Base-by-base conservation (phyloP, 306 rosid genomes). In the Fagus crenata region DNA sequence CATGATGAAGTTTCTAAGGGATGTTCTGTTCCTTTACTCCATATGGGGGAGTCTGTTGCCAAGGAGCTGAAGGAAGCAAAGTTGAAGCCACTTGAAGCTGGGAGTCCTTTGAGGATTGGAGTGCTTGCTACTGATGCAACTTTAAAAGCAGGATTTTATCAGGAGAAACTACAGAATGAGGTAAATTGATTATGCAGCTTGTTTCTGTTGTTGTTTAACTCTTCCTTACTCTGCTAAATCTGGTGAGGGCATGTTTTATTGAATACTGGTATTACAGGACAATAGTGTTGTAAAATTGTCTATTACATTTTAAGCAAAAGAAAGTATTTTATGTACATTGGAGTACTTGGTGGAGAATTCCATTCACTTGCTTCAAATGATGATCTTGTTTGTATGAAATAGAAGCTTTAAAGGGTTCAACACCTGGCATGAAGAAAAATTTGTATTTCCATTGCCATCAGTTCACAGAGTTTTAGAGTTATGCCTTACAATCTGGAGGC, bases 41-140 rank as follows among this genome's bases (percentile, higher is more conserved):
- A 93, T 75, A 86, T 91, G 85, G 92, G 88, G 40, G 93, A 91
- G 51, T 86, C 92, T 75, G 92, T 91, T 81, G 96, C 89, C 22
- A 89, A 73, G 87, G 96, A 90, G 87, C 96, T 93, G 76, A 91
- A 88, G 89, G 93, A 93, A 86, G 97, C 91, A 1, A 90, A 91
- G 76, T 81, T 91, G 84, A 93, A 85, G 85, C 98, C 93, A 15
- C 81, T 90, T 37, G 97, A 93, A 89, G 92, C 93, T 39, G 91
- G 98, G 43, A 93, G 91, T 76, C 87, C 88, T 65, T 49, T 85
- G 83, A 77, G 87, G 84, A 89, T 91, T 33, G 97, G 97, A 65
- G 89, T 93, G 75, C 96, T 91, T 32, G 92, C 91, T 1, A 88
- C 91, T 14, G 74, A 77, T 78, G 89, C 88, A 33, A 91, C 86